These are phyloP conservation scores for Penicillium sp. DNA, from an alignment of 2,329 filamentous ascomycete species.

Conservation along the genomic window DNA sequence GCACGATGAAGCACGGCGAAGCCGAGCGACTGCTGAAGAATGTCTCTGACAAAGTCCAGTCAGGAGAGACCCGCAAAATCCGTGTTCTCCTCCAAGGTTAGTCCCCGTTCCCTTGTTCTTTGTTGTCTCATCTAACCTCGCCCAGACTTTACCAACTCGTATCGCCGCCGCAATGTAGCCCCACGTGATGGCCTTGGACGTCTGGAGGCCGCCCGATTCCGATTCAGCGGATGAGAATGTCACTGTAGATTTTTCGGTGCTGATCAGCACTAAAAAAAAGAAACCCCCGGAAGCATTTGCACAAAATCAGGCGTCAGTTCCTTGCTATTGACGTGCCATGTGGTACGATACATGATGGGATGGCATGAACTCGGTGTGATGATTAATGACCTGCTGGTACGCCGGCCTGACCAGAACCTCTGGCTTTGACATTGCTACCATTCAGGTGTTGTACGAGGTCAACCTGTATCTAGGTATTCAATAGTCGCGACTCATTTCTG, in stretches of 20 bases:
- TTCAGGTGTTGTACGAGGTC: slow-evolving; percentile 3
- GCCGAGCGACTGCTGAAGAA: slow-evolving; percentile 76
- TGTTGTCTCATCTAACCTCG: not conserved
- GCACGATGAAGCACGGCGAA: slow-evolving; percentile 77
- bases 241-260: slow-evolving; percentile 17
- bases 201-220: slow-evolving; percentile 82
- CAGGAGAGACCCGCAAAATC: slow-evolving; percentile 73
- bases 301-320: slow-evolving; percentile 25
- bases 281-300: slow-evolving; percentile 22
- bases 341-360: slow-evolving; percentile 19
- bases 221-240: slow-evolving; percentile 61
- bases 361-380: slow-evolving; percentile 22
- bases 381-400: slow-evolving; percentile 25
- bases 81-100: slow-evolving; percentile 72
- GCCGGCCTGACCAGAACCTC: slow-evolving; percentile 12
- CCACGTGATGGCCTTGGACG: slow-evolving; percentile 86
- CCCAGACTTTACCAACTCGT: slow-evolving; percentile 87
- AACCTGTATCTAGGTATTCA: slow-evolving; percentile 8
- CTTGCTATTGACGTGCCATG: slow-evolving; percentile 22
- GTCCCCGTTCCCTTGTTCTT: slow-evolving; percentile 3
- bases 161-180: slow-evolving; percentile 91
- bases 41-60: slow-evolving; percentile 73
- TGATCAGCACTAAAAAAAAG: slow-evolving; percentile 13
- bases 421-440: slow-evolving; percentile 10
- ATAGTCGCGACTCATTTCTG: slow-evolving; percentile 11